Base-by-base conservation (phyloP, 2,329 filamentous ascomycete genomes). In the Monilinia fructigena region DNA sequence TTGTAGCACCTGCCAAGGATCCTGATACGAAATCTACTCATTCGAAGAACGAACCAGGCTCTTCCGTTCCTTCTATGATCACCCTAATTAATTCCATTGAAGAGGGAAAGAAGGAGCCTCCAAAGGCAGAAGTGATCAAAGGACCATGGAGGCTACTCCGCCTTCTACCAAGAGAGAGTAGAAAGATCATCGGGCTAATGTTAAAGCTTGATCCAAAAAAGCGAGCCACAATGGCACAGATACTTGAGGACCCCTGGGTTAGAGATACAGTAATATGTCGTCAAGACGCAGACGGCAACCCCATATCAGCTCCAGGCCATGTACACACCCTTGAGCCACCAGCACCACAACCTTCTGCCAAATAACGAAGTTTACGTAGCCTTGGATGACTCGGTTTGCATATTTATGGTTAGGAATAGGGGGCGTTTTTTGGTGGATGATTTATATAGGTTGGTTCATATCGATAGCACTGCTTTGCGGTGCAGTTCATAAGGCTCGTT, bases 111-210 rank as follows among this genome's bases (percentile, higher is more conserved):
- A 66, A 63, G 28, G 69, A 74, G n/a, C 74, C 72, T 1, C 85
- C 86, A 45, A 87, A 85, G 55, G 69, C 75, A 10, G 90, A 93
- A 76, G 86, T 92, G 0, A 96, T 99, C 72, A 92, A 93, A 74
- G 95, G 95, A 0, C 95, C 95, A 2, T 96, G 94, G 90, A 86
- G 95, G 56, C 85, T 99, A 54, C 81, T 99, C 40, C 87, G 95
- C 53, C 82, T 98, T 47, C 82, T 99, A 12, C 95, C 95, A 0
- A 85, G 94, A 68, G 95, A 98, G 78, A 96, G 90, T 70, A 84
- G 95, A 62, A 89, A 94, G 75, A 93, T 99, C 69, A 90, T 99
- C 65, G 89, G 92, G 55, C 85, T 91, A 66, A 99, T 99, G 95
- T 85, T 99, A 47, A 92, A 95, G 74, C 83, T 97, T 61, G 87